Percentiles rank a stretch among this genome's conserved stretches.
These are phyloP conservation scores for Gossypium rotundifolium DNA, from an alignment of 345 rosid genomes.

Conservation along the genomic window DNA sequence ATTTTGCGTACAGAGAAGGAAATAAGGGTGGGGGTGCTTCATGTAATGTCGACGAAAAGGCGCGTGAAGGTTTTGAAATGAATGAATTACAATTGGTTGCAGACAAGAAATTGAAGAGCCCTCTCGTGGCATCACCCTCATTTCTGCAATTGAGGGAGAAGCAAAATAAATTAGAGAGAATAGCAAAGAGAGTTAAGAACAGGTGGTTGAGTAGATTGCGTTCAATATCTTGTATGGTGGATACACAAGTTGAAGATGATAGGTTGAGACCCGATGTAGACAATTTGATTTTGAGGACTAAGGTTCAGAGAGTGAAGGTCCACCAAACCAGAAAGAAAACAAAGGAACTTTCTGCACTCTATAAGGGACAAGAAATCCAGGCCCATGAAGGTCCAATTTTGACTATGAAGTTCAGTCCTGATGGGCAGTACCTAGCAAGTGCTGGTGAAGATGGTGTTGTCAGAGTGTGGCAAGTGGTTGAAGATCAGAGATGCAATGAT, in stretches of 20 bases:
- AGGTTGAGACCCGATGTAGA: conserved; percentile 27
- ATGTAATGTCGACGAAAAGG: conserved; percentile 19
- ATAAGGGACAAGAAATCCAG: conserved; percentile 62
- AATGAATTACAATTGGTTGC: conserved; percentile 11
- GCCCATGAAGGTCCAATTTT: conserved; percentile 68
- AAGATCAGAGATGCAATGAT: conserved; percentile 56
- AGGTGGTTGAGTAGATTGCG: conserved; percentile 61
- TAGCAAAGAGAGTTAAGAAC: conserved; percentile 41
- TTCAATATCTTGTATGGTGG: conserved; percentile 49
- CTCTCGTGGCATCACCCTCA: conserved; percentile 20
- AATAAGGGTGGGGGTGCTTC: conserved; percentile 25
- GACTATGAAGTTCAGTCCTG: conserved; percentile 78
- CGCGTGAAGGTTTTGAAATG: conserved; percentile 16
- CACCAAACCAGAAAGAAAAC: conserved; percentile 45
- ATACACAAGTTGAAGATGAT: conserved; percentile 33
- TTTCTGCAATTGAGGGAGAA: conserved; percentile 20
- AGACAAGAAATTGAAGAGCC: conserved; percentile 10
- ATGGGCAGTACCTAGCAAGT: conserved; percentile 75
- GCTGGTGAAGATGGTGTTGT: conserved; percentile 68
- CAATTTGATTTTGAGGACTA: conserved; percentile 23
- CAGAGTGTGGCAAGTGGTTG: conserved; percentile 63
- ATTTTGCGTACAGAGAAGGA: conserved; percentile 31
- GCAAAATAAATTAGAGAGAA: conserved; percentile 20
- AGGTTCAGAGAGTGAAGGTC: conserved; percentile 64
- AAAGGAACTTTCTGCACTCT: conserved; percentile 76